Evolutionary conservation across 1,284 basidiomycete genomes (phyloP).

Genomic region (Meira nashicola): DNA sequence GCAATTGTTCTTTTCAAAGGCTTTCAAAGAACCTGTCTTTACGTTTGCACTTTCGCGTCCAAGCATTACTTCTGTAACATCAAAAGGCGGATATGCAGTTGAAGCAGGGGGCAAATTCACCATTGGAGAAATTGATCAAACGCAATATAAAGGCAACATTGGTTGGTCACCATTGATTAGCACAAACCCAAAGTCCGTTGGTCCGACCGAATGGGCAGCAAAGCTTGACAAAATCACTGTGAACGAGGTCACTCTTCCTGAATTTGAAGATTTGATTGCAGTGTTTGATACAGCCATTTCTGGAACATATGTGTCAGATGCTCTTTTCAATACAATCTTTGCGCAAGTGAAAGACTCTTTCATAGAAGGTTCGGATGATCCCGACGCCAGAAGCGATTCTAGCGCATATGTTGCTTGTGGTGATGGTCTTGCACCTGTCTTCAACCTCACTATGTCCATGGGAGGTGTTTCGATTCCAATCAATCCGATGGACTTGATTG

Average conservation of each 20-base stretch:
- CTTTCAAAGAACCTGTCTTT: not conserved
- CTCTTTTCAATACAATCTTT: not conserved
- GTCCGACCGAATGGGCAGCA: not conserved
- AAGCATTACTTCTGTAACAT: not conserved
- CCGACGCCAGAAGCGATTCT: not conserved
- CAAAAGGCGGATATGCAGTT: not conserved
- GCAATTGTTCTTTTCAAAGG: not conserved
- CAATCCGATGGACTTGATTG: not conserved
- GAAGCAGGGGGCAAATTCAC: slow-evolving; percentile 54
- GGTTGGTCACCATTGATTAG: not conserved
- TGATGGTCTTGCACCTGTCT: not conserved
- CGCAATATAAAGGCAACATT: slow-evolving; percentile 53
- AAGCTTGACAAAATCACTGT: slow-evolving; percentile 5
- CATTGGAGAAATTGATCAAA: slow-evolving; percentile 53
- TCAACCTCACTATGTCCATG: slow-evolving; percentile 3
- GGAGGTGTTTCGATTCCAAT: not conserved
- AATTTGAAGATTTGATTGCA: not conserved
- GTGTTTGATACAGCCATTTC: not conserved
- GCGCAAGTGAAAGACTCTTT: not conserved
- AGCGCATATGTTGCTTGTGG: not conserved
- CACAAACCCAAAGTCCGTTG: not conserved
- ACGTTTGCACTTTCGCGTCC: not conserved
- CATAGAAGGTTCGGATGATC: not conserved
- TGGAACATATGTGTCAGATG: not conserved
- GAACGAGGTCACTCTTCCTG: not conserved